These are phyloP conservation scores for Endocladia muricata DNA, from an alignment of 31 red algal genomes.

Conservation along the genomic window DNA sequence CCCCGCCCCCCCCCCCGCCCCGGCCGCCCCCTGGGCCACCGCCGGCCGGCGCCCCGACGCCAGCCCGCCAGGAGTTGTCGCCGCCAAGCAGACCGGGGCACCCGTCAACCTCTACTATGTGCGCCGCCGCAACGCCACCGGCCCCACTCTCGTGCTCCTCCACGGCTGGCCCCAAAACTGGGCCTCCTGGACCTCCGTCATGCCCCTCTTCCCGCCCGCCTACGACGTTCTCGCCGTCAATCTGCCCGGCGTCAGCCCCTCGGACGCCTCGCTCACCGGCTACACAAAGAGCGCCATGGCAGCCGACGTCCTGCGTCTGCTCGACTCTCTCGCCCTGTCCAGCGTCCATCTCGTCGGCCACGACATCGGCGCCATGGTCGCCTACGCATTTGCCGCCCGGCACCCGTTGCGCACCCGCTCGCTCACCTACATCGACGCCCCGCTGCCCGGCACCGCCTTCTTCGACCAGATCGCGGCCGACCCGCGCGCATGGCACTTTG, in stretches of 20 bases:
- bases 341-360: neutral
- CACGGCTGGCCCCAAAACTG: neutral
- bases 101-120: neutral
- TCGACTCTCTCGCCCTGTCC: neutral
- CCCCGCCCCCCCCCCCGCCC: no score
- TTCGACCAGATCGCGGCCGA: neutral
- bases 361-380: neutral
- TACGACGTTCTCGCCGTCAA: neutral
- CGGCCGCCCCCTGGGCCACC: no score
- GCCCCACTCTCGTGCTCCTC: neutral
- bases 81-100: neutral
- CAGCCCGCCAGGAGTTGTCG: neutral
- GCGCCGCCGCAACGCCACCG: neutral
- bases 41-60: no score
- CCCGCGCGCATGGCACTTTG: neutral
- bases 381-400: neutral
- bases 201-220: neutral
- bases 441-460: neutral
- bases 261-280: neutral
- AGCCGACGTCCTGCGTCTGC: neutral
- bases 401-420: neutral
- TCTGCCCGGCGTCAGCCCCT: neutral
- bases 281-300: neutral
- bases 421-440: neutral
- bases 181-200: neutral